These are phyloP conservation scores for Candida railenensis DNA, from an alignment of 805 yeast species.

Conservation along the genomic window DNA sequence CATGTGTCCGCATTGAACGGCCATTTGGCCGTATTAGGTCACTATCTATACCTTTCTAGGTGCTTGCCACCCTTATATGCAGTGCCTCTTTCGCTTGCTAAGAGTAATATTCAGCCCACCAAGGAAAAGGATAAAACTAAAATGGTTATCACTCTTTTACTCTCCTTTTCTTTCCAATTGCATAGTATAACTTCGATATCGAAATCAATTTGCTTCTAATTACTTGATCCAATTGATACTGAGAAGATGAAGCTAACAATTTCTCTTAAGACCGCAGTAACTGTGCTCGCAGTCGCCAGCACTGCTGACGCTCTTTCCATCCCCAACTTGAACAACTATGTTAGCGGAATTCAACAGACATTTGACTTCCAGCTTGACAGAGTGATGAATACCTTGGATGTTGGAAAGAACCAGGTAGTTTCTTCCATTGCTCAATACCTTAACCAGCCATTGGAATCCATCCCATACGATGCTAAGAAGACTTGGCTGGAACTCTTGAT, in stretches of 20 bases:
- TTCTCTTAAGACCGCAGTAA: slow-evolving; percentile 15
- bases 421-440: slow-evolving; percentile 51
- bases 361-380: slow-evolving; percentile 5
- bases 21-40: not conserved
- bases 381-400: slow-evolving; percentile 9
- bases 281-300: slow-evolving; percentile 15
- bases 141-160: too few relatives aligned
- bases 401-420: slow-evolving; percentile 31
- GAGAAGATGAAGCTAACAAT: slow-evolving; percentile 19
- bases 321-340: slow-evolving; percentile 16
- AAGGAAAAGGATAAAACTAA: too few relatives aligned
- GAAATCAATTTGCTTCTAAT: not conserved
- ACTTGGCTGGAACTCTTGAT: slow-evolving; percentile 66
- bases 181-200: not conserved
- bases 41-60: not conserved
- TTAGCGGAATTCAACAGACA: slow-evolving; percentile 4
- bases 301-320: slow-evolving; percentile 22
- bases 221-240: not conserved
- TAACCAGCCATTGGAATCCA: slow-evolving; percentile 47
- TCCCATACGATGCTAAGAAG: slow-evolving; percentile 49
- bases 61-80: slow-evolving; percentile 5
- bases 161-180: not conserved
- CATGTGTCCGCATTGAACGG: not conserved
- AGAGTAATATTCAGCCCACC: too few relatives aligned
- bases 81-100: not conserved